phyloP scores from a whole-genome alignment of 148 eudicot genomes.

The Fagopyrum homotropicum region DNA sequence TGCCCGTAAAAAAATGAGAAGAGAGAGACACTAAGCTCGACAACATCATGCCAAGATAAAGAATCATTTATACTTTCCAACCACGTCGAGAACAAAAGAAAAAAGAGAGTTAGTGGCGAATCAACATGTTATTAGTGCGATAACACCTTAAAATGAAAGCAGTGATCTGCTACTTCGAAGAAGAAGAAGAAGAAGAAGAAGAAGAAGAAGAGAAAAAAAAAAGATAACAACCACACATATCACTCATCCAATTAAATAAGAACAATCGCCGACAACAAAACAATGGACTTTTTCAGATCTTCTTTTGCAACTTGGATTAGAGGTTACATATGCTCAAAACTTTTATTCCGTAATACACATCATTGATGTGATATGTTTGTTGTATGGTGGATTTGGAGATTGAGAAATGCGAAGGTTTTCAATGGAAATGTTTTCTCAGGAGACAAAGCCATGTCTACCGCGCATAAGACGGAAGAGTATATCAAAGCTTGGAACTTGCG shows the following conservation, averaged over 20 bases:
- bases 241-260: background rate
- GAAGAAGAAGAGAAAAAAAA: background rate
- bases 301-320: no score
- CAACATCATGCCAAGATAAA: background rate
- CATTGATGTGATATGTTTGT: no score
- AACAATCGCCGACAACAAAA: background rate
- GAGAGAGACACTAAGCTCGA: background rate
- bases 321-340: no score
- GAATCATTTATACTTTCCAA: background rate
- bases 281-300: no score
- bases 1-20: slow-evolving; percentile 30
- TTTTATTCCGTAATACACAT: no score
- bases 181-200: no score
- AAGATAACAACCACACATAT: background rate
- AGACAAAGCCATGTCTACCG: no score
- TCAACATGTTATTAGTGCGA: background rate
- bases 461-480: no score
- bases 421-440: no score
- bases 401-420: no score
- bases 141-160: background rate
- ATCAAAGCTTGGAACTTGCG: no score
- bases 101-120: background rate
- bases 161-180: background rate
- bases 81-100: background rate
- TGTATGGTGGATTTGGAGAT: no score